Conservation (phyloP, 2,329 filamentous ascomycete genomes). For the Alternaria sp. region DNA sequence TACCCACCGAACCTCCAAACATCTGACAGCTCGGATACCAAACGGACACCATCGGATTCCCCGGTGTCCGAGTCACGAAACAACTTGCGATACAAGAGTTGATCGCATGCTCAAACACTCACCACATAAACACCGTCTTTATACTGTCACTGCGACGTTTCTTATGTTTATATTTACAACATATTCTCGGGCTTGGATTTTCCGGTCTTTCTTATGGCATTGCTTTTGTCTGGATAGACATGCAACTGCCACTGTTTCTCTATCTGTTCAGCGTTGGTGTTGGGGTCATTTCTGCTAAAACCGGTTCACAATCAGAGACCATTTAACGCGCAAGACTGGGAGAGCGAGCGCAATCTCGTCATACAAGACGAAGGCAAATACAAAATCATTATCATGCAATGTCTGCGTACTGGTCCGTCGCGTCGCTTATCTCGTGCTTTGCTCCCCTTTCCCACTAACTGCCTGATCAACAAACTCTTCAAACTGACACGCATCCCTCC, state of each 20-base stretch:
- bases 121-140: not conserved
- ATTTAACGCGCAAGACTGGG: not conserved
- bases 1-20: conserved; percentile 11
- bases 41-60: not conserved
- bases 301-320: not conserved
- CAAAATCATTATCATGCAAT: not conserved
- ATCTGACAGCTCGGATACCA: conserved; percentile 2
- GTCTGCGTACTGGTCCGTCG: not conserved
- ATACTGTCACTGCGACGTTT: conserved; percentile 17
- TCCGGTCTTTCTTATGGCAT: not conserved
- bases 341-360: not conserved
- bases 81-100: not conserved
- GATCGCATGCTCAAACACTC: not conserved
- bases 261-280: conserved; percentile 12
- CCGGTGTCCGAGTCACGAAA: not conserved
- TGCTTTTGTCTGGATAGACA: conserved; percentile 4
- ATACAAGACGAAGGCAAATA: not conserved
- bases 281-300: conserved; percentile 2
- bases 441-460: not conserved
- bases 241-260: not conserved
- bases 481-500: not conserved
- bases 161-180: conserved; percentile 14
- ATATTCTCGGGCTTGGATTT: not conserved
- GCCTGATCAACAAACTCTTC: not conserved
- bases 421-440: not conserved